These are phyloP conservation scores for Suillus sp. DNA, from an alignment of 768 basidiomycete genomes.

Conservation along the genomic window DNA sequence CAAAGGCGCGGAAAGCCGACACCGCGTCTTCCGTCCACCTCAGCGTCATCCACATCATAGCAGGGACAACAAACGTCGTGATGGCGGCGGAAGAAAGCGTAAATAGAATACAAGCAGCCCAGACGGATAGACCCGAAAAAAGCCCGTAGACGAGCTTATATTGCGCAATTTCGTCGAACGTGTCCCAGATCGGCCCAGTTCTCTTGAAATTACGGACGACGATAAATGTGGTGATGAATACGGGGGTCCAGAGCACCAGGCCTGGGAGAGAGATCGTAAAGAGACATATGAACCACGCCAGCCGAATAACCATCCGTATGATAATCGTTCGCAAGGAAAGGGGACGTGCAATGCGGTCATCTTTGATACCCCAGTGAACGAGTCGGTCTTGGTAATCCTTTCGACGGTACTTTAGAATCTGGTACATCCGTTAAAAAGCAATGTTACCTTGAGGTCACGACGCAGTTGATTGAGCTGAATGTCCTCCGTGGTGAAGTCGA, in stretches of 20 bases:
- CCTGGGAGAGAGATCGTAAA: constrained; percentile 72
- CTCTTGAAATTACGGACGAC: constrained; percentile 78
- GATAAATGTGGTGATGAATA: constrained; percentile 70
- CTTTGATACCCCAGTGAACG: constrained; percentile 69
- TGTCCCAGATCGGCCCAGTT: constrained; percentile 81
- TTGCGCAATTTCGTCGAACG: constrained; percentile 89
- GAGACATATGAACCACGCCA: constrained; percentile 64
- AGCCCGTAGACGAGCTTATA: constrained; percentile 87
- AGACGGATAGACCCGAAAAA: constrained; percentile 69
- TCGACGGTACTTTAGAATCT: constrained; percentile 6
- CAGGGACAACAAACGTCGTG: constrained; percentile 63
- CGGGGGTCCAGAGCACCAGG: constrained; percentile 78
- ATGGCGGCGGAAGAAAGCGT: constrained; percentile 65
- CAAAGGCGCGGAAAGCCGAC: constrained; percentile 75
- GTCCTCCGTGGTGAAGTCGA: constrained; percentile 28
- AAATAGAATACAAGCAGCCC: constrained; percentile 51
- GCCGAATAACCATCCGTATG: constrained; percentile 64
- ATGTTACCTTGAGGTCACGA: constrained; percentile 60
- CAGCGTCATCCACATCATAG: constrained; percentile 86
- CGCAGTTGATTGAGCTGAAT: constrained; percentile 39
- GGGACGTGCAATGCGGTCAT: constrained; percentile 78
- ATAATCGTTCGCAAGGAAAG: constrained; percentile 56
- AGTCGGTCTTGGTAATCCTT: constrained; percentile 79
- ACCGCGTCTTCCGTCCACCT: constrained; percentile 88
- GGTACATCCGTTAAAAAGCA: not conserved